phyloP scores from a whole-genome alignment of 352 stramenopile species.

The Pythium periplocum region DNA sequence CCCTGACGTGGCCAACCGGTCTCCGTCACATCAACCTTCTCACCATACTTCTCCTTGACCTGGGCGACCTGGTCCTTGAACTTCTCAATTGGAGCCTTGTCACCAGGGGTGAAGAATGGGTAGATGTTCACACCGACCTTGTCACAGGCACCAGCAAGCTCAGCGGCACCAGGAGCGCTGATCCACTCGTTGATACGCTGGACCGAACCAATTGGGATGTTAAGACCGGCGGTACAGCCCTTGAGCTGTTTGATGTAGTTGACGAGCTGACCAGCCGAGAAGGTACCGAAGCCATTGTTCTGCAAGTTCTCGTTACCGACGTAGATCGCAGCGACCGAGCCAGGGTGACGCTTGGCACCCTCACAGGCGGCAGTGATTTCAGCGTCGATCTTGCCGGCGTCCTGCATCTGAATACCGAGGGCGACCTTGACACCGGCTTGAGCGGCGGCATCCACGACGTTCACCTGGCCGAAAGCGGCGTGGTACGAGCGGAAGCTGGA shows the following conservation, averaged over 20 bases:
- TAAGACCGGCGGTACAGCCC: constrained; percentile 14
- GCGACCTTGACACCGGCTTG: constrained; percentile 23
- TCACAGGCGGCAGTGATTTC: constrained; percentile 26
- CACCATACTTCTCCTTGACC: constrained; percentile 30
- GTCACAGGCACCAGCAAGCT: constrained; percentile 24
- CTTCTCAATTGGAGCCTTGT: constrained; percentile 32
- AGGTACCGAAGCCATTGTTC: constrained; percentile 21
- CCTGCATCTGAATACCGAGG: constrained; percentile 27
- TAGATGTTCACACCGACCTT: constrained; percentile 63
- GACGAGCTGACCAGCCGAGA: constrained; percentile 22
- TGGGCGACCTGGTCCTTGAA: constrained; percentile 44
- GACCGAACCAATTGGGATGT: constrained; percentile 35
- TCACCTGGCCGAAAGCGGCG: constrained; percentile 27
- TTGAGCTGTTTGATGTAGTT: constrained; percentile 26
- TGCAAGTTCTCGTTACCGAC: constrained; percentile 37
- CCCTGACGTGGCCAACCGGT: constrained; percentile 48
- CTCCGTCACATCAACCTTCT: constrained; percentile 42
- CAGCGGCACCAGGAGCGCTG: constrained; percentile 20
- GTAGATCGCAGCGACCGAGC: constrained; percentile 26
- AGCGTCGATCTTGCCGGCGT: constrained; percentile 17
- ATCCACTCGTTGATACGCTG: constrained; percentile 69
- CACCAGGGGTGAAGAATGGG: constrained; percentile 57
- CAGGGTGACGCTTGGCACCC: constrained; percentile 20
- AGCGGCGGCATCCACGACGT: constrained; percentile 25
- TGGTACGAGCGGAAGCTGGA: constrained; percentile 30